Conservation (phyloP, 2,329 filamentous ascomycete genomes). For the Exophiala lecanii-corni region DNA sequence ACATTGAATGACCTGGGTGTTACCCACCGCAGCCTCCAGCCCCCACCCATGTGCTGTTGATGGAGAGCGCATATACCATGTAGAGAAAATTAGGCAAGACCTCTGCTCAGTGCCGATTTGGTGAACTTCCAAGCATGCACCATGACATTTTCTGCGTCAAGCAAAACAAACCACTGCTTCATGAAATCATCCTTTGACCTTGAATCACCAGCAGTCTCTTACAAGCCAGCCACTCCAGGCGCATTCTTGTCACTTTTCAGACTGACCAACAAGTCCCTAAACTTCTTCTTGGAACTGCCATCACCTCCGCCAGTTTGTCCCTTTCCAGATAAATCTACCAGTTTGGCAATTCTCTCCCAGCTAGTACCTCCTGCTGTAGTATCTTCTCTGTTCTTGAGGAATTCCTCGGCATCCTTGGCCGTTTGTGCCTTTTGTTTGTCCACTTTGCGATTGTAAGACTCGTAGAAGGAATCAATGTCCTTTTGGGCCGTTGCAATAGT, state of each 20-base stretch:
- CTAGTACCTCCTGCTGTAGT: constrained; percentile 91
- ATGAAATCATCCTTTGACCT: no score
- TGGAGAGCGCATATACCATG: no score
- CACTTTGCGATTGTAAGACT: constrained; percentile 98
- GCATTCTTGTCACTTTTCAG: constrained; percentile 90
- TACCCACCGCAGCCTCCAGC: no score
- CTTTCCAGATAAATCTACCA: constrained; percentile 97
- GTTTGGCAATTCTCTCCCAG: constrained; percentile 96
- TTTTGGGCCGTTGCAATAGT: constrained; percentile 85
- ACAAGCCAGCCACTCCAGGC: constrained; percentile 52
- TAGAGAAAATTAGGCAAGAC: no score
- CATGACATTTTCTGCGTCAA: no score
- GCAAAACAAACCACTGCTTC: no score
- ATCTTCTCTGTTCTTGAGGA: constrained; percentile 81
- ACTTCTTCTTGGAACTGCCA: constrained; percentile 91
- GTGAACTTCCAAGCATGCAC: no score
- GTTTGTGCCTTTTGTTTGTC: constrained; percentile 90
- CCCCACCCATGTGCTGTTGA: no score
- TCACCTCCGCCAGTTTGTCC: constrained; percentile 74
- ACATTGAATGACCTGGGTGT: no score
- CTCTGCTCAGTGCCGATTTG: no score
- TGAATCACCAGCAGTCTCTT: no score
- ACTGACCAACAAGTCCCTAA: constrained; percentile 82
- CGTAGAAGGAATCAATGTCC: constrained; percentile 98
- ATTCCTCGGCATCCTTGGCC: constrained; percentile 86